These are phyloP conservation scores for Myxozyma kluyveri DNA, from an alignment of 805 yeast genomes.

Conservation along the genomic window DNA sequence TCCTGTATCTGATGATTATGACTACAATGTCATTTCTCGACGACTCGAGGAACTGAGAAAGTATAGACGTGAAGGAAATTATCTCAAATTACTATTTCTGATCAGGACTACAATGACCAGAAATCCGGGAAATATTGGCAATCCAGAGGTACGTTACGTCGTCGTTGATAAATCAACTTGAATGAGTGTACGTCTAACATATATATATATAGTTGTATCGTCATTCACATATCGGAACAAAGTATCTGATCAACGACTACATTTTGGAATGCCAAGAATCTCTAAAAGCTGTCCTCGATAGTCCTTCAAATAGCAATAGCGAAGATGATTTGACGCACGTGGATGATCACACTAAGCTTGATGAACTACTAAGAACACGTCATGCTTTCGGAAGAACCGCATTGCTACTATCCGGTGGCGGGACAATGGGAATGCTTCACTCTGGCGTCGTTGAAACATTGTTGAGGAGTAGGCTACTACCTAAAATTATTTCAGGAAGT, in stretches of 20 bases:
- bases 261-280: constrained; percentile 69
- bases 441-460: constrained; percentile 86
- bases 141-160: constrained; percentile 45
- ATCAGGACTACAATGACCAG: constrained; percentile 83
- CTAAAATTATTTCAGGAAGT: constrained; percentile 87
- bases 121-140: constrained; percentile 83
- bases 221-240: constrained; percentile 83
- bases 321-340: constrained; percentile 34
- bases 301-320: neutral
- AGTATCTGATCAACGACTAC: constrained; percentile 76
- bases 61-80: constrained; percentile 60
- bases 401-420: constrained; percentile 91
- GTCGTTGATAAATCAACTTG: neutral
- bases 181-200: neutral
- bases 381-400: constrained; percentile 94
- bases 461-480: constrained; percentile 69
- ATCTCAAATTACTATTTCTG: constrained; percentile 60
- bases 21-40: constrained; percentile 57
- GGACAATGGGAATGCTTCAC: constrained; percentile 88
- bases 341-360: constrained; percentile 68
- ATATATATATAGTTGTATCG: constrained; percentile 51
- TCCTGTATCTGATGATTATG: constrained; percentile 64
- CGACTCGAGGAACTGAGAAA: constrained; percentile 55
- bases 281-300: constrained; percentile 31
- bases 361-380: constrained; percentile 80